Conservation (phyloP, 495 filamentous ascomycete species). For the Massariosphaeria phaeospora region DNA sequence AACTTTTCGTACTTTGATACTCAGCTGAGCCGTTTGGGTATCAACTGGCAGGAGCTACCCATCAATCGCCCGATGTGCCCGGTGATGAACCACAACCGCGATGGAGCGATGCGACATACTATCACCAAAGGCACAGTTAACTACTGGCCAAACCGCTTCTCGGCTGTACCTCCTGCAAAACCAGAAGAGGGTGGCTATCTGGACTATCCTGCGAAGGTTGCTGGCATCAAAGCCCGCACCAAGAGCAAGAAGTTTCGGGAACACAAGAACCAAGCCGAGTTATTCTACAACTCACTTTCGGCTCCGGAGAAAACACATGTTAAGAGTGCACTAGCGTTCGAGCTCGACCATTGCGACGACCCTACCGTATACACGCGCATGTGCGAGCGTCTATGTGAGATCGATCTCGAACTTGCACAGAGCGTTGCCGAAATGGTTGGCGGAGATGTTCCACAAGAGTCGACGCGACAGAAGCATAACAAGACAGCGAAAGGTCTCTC, state of each 20-base stretch:
- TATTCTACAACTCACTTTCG: conserved; percentile 79
- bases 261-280: conserved; percentile 66
- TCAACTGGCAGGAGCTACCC: conserved; percentile 82
- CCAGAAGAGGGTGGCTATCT: conserved; percentile 60
- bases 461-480: conserved; percentile 47
- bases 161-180: conserved; percentile 56
- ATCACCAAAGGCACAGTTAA: conserved; percentile 70
- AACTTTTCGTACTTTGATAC: conserved; percentile 90
- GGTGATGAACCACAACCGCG: conserved; percentile 74
- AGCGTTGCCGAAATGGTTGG: conserved; percentile 34
- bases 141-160: conserved; percentile 84
- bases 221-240: conserved; percentile 65
- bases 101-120: conserved; percentile 60
- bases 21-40: conserved; percentile 72
- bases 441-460: conserved; percentile 17
- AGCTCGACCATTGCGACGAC: conserved; percentile 87
- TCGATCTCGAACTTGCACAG: conserved; percentile 68
- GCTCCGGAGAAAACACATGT: conserved; percentile 67
- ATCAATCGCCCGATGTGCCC: conserved; percentile 77
- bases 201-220: conserved; percentile 61
- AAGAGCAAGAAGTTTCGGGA: conserved; percentile 76
- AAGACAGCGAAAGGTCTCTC: conserved; percentile 59
- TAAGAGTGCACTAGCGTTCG: conserved; percentile 66
- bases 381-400: conserved; percentile 62
- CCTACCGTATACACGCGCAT: conserved; percentile 72